phyloP scores from a whole-genome alignment of 225 moss, liverwort and hornwort species.

The Pseudoscleropodium purum region DNA sequence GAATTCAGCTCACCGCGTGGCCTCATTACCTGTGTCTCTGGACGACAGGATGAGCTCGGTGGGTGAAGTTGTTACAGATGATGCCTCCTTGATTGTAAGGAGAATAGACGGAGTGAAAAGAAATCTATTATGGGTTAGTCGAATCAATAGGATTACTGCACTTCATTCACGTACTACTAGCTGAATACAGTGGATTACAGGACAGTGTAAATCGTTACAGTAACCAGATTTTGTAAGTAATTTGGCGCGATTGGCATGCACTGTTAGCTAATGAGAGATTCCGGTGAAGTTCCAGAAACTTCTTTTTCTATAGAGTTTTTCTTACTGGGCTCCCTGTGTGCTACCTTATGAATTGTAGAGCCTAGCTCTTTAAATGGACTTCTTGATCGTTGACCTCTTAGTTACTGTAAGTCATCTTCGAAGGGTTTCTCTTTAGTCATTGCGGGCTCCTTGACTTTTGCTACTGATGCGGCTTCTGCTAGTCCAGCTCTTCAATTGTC shows the following conservation, averaged over 20 bases:
- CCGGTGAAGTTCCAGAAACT: background rate
- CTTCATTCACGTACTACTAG: background rate
- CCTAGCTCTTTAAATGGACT: background rate
- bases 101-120: background rate
- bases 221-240: background rate
- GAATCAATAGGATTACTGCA: background rate
- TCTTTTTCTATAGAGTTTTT: background rate
- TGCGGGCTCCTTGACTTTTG: background rate
- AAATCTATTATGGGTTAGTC: background rate
- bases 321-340: background rate
- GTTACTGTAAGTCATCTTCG: background rate
- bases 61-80: constrained; percentile 6
- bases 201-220: background rate
- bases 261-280: background rate
- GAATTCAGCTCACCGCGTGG: constrained; percentile 10
- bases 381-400: background rate
- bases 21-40: constrained; percentile 16
- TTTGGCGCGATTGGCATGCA: background rate
- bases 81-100: background rate
- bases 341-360: background rate
- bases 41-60: constrained; percentile 19
- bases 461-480: background rate
- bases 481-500: background rate
- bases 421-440: background rate
- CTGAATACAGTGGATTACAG: background rate